Evolutionary conservation across 371 early-diverging fungal genomes (phyloP).

Genomic region (Syncephalastrum contaminatum): DNA sequence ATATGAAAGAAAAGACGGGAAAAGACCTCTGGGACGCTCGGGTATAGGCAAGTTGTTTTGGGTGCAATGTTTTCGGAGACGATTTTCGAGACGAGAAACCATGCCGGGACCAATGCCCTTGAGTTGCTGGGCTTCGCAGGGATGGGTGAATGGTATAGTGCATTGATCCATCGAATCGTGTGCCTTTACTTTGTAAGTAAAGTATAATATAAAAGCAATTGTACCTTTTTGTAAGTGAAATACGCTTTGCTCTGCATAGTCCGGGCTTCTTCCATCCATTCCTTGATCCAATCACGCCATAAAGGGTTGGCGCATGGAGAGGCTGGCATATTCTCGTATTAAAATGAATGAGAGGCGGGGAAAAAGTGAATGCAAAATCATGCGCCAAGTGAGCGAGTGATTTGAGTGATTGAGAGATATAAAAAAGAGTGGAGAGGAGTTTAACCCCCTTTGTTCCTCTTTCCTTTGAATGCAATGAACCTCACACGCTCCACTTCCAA

Average conservation of each 20-base stretch:
- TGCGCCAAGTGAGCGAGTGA: too few species aligned
- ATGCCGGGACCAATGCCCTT: constrained; percentile 66
- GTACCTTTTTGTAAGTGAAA: constrained; percentile 60
- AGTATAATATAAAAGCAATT: too few species aligned
- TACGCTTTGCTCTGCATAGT: constrained; percentile 36
- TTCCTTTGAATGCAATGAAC: constrained; percentile 44
- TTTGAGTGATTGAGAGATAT: too few species aligned
- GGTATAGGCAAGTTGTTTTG: constrained; percentile 56
- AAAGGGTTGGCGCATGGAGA: constrained; percentile 59
- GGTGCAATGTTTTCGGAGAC: constrained; percentile 52
- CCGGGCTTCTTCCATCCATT: constrained; percentile 57
- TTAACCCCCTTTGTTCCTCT: too few species aligned
- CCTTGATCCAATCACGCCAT: constrained; percentile 59
- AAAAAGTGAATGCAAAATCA: too few species aligned
- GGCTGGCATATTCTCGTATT: too few species aligned
- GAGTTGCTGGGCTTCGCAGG: constrained; percentile 53
- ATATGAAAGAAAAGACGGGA: too few species aligned
- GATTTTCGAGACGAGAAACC: constrained; percentile 57
- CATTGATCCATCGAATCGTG: constrained; percentile 61
- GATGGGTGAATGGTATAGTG: constrained; percentile 52
- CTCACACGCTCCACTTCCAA: constrained; percentile 53
- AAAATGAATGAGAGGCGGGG: too few species aligned
- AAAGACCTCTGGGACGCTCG: constrained; percentile 7
- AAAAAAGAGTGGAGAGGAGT: too few species aligned
- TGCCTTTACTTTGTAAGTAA: too few species aligned